These are phyloP conservation scores for Diversispora epigaea DNA, from an alignment of 192 early-diverging fungal genomes.

Conservation along the genomic window DNA sequence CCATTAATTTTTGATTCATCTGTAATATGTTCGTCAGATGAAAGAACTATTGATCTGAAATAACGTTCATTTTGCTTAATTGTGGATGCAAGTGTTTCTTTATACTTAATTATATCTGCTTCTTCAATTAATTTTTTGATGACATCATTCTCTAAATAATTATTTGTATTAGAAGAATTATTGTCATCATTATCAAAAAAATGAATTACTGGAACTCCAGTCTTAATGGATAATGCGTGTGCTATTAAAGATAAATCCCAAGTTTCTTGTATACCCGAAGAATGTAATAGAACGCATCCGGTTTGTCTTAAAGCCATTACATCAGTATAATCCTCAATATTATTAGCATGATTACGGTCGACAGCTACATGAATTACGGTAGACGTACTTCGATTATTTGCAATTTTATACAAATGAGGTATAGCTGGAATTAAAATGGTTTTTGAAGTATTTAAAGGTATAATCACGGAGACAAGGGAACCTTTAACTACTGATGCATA, in stretches of 20 bases:
- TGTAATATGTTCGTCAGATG: not conserved
- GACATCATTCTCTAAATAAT: not conserved
- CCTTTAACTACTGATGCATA: conserved; percentile 9
- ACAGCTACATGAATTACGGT: conserved; percentile 58
- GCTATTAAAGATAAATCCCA: conserved; percentile 82
- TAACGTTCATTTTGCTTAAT: conserved; percentile 5
- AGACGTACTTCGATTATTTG: conserved; percentile 45
- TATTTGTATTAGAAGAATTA: not conserved
- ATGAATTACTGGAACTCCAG: conserved; percentile 63
- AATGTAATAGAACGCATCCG: conserved; percentile 78
- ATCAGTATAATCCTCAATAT: conserved; percentile 51
- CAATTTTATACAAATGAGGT: conserved; percentile 56
- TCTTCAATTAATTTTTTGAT: conserved; percentile 38
- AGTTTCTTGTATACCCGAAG: conserved; percentile 73
- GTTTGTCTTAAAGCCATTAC: conserved; percentile 74
- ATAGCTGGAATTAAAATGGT: conserved; percentile 49
- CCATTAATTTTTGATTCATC: not conserved
- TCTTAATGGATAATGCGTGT: conserved; percentile 65
- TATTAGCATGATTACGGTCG: conserved; percentile 30
- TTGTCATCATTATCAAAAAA: conserved; percentile 48
- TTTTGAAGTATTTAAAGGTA: conserved; percentile 24
- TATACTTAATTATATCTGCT: conserved; percentile 46
- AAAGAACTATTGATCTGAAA: conserved; percentile 8
- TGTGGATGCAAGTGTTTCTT: conserved; percentile 32
- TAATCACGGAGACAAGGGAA: conserved; percentile 34